These are phyloP conservation scores for Corymbia citriodora DNA, from an alignment of 441 rosid genomes.

Conservation along the genomic window DNA sequence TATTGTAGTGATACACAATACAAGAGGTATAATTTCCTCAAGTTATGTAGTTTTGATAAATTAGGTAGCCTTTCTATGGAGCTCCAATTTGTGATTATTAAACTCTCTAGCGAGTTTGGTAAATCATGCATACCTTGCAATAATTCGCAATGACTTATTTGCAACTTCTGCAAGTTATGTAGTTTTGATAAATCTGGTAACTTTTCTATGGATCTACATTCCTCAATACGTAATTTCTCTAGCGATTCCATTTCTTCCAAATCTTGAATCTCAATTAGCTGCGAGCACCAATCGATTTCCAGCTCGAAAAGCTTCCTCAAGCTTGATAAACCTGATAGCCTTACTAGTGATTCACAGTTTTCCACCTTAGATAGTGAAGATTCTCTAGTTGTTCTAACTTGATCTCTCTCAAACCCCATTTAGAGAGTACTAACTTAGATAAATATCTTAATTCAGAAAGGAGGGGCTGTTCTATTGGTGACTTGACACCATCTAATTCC, in stretches of 20 bases:
- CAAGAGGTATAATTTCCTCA: no score
- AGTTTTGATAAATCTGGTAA: not conserved
- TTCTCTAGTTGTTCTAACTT: not conserved
- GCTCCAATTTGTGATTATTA: no score
- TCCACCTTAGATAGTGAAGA: accelerated
- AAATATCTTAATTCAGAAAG: not conserved
- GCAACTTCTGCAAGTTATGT: no score
- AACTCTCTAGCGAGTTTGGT: not conserved
- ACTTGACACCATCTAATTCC: accelerated
- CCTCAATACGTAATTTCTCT: accelerated
- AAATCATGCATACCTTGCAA: not conserved
- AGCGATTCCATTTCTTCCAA: accelerated
- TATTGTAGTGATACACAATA: not conserved
- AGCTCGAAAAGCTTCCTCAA: not conserved
- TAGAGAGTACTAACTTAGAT: accelerated
- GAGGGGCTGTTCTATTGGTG: not conserved
- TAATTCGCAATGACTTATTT: not conserved
- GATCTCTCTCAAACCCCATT: not conserved
- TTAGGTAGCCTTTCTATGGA: no score
- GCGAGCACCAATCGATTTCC: accelerated
- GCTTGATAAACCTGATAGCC: not conserved
- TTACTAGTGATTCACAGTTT: not conserved
- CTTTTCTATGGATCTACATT: not conserved
- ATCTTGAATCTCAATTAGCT: not conserved
- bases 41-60: no score